These are phyloP conservation scores for Pyricularia sp. DNA, from an alignment of 2,329 filamentous ascomycete species.

Conservation along the genomic window DNA sequence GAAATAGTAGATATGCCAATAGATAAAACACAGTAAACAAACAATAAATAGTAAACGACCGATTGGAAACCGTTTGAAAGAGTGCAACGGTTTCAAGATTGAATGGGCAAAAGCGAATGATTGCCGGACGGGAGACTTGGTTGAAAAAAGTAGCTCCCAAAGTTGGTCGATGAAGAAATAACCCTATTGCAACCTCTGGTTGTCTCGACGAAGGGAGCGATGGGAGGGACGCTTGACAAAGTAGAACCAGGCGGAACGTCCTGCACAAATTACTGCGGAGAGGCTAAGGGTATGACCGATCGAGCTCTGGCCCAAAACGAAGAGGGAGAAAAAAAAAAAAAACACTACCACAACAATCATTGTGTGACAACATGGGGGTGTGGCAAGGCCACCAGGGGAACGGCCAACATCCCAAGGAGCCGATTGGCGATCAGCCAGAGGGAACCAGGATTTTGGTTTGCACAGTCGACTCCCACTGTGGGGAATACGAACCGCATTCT, in stretches of 20 bases:
- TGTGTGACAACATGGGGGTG: neutral
- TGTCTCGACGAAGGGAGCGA: neutral
- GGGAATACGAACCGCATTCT: neutral
- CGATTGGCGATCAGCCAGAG: neutral
- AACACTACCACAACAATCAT: neutral
- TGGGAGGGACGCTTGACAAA: neutral
- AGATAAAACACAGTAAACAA: constrained; percentile 8
- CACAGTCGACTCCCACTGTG: neutral
- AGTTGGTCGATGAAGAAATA: neutral
- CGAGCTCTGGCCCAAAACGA: neutral
- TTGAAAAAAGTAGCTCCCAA: neutral
- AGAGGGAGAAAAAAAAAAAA: neutral
- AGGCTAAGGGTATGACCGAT: neutral
- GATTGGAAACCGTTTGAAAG: constrained; percentile 37
- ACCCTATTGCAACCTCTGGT: neutral
- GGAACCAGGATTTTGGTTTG: neutral
- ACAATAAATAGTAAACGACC: constrained; percentile 17
- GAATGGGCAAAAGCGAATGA: constrained; percentile 11
- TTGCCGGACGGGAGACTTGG: neutral
- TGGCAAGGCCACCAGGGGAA: neutral
- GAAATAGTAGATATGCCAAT: neutral
- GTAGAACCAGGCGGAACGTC: neutral
- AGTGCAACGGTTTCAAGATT: constrained; percentile 31
- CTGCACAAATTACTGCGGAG: neutral
- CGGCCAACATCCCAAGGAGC: neutral